Evolutionary conservation across 1,139 yeast species (phyloP).

Genomic region (Magnusiomyces magnusii): DNA sequence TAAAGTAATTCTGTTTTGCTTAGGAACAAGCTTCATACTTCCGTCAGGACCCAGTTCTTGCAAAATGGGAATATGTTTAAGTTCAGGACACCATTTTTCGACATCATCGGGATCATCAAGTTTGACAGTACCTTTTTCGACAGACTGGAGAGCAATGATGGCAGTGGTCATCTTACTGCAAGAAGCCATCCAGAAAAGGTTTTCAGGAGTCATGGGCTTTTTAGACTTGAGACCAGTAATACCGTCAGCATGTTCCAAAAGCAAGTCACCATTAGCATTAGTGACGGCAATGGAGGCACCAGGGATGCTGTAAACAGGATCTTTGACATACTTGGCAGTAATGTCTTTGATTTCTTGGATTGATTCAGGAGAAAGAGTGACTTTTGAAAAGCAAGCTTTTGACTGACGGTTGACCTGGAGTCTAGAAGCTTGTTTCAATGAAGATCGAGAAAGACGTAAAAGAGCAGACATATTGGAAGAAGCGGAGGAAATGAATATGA

Average conservation of each 20-base stretch:
- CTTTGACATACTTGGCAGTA: not conserved
- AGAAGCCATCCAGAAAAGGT: constrained; percentile 37
- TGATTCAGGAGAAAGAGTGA: constrained; percentile 8
- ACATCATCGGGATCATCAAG: constrained; percentile 34
- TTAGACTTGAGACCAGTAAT: constrained; percentile 18
- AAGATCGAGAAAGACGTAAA: not conserved
- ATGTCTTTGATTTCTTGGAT: not conserved
- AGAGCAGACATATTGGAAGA: not conserved
- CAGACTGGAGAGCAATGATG: constrained; percentile 40
- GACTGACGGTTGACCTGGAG: not conserved
- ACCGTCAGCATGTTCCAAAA: constrained; percentile 18
- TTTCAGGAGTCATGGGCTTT: constrained; percentile 20
- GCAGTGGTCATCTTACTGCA: constrained; percentile 45
- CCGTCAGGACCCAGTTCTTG: constrained; percentile 35
- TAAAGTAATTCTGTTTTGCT: constrained; percentile 38
- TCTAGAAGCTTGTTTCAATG: not conserved
- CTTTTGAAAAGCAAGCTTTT: not conserved
- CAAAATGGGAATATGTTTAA: constrained; percentile 23
- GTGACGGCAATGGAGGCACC: not conserved
- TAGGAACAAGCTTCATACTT: constrained; percentile 29
- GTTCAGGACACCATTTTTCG: constrained; percentile 37
- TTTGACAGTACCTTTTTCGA: constrained; percentile 39
- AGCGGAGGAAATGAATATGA: no score
- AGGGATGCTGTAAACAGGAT: not conserved
- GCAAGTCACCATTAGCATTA: not conserved